These are phyloP conservation scores for Dothistroma pini DNA, from an alignment of 2,329 filamentous ascomycete species.

Conservation along the genomic window DNA sequence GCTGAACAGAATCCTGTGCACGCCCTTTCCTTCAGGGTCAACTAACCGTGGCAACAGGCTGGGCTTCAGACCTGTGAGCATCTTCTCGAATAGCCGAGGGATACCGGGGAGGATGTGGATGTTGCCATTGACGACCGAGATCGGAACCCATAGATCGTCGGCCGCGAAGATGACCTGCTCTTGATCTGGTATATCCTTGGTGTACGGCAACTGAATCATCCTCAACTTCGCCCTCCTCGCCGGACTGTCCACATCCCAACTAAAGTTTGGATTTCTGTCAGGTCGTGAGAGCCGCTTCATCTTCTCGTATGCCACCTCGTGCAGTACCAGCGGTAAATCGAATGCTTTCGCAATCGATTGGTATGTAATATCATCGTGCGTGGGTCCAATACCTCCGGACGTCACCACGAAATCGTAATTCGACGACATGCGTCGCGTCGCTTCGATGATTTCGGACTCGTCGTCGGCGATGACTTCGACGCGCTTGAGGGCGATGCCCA, in stretches of 20 bases:
- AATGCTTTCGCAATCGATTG: slow-evolving; percentile 91
- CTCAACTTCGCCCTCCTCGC: slow-evolving; percentile 76
- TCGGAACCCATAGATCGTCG: slow-evolving; percentile 86
- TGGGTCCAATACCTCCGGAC: slow-evolving; percentile 91
- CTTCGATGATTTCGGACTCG: slow-evolving; percentile 84
- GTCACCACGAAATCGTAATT: slow-evolving; percentile 95
- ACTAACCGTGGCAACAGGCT: slow-evolving; percentile 64
- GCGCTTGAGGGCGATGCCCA: slow-evolving; percentile 69
- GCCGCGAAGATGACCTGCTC: slow-evolving; percentile 75
- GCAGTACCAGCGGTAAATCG: slow-evolving; percentile 67
- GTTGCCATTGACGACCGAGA: slow-evolving; percentile 86
- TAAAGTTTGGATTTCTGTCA: slow-evolving; percentile 62
- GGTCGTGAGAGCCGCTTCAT: slow-evolving; percentile 81
- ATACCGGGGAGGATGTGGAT: slow-evolving; percentile 90
- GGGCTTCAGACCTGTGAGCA: slow-evolving; percentile 75
- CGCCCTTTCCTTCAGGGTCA: slow-evolving; percentile 79
- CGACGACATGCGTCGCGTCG: slow-evolving; percentile 78
- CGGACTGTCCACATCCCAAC: slow-evolving; percentile 79
- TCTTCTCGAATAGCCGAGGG: slow-evolving; percentile 73
- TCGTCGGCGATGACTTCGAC: slow-evolving; percentile 94
- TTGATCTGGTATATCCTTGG: slow-evolving; percentile 57
- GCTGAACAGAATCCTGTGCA: slow-evolving; percentile 73
- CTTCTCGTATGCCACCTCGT: slow-evolving; percentile 69
- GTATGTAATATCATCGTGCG: slow-evolving; percentile 98
- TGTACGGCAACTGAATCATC: slow-evolving; percentile 84